These are phyloP conservation scores for Lipomyces oligophaga DNA, from an alignment of 805 yeast genomes.

Conservation along the genomic window DNA sequence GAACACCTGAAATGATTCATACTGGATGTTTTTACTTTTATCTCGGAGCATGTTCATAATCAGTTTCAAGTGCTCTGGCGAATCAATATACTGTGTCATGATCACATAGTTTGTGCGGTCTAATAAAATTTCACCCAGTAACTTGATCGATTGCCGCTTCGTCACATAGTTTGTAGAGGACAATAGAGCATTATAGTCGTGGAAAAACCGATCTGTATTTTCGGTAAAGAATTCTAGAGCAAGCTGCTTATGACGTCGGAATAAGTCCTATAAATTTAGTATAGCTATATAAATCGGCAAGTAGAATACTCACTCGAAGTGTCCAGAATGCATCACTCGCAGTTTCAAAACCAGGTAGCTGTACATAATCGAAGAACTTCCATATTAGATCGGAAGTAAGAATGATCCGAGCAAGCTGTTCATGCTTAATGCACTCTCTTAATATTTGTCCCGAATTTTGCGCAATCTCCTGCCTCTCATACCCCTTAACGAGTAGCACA, in stretches of 20 bases:
- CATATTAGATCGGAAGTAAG: constrained; percentile 61
- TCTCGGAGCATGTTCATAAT: constrained; percentile 84
- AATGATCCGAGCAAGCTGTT: constrained; percentile 58
- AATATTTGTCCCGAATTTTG: constrained; percentile 72
- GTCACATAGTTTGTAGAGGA: constrained; percentile 83
- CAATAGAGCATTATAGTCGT: constrained; percentile 63
- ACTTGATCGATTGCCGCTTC: constrained; percentile 77
- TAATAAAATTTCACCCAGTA: constrained; percentile 67
- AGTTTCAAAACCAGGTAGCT: constrained; percentile 74
- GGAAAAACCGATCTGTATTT: constrained; percentile 57
- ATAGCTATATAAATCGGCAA: constrained; percentile 15
- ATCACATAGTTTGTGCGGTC: constrained; percentile 66
- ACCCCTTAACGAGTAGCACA: constrained; percentile 48
- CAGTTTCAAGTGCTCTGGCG: constrained; percentile 76
- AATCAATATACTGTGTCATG: constrained; percentile 73
- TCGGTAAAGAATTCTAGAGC: constrained; percentile 65
- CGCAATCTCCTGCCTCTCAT: constrained; percentile 70
- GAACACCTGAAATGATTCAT: constrained; percentile 89
- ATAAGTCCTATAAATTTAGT: constrained; percentile 45
- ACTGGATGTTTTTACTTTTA: constrained; percentile 80
- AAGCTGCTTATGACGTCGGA: constrained; percentile 64
- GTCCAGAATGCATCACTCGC: constrained; percentile 88
- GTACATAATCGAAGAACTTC: constrained; percentile 77
- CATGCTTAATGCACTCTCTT: constrained; percentile 80
- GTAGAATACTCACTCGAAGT: constrained; percentile 39